phyloP scores from a whole-genome alignment of 305 asterid genomes.

The Fraxinus velutina region DNA sequence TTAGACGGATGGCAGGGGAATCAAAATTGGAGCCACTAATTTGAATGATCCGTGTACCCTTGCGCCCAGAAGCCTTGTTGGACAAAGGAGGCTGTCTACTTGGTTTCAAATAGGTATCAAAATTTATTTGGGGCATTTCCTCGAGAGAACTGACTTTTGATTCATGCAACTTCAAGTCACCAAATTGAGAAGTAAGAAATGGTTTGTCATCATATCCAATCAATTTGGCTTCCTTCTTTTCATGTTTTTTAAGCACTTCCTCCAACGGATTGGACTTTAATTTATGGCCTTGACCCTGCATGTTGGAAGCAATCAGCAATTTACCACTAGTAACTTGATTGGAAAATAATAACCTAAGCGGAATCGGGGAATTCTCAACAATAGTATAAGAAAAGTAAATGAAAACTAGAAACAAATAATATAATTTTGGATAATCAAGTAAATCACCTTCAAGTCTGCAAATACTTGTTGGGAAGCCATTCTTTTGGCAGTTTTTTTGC shows the following conservation, averaged over 20 bases:
- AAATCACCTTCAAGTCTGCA: slow-evolving; percentile 58
- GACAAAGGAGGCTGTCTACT: slow-evolving; percentile 16
- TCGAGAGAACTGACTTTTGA: slow-evolving; percentile 31
- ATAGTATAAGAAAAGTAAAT: not conserved
- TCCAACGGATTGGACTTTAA: slow-evolving; percentile 53
- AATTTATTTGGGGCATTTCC: slow-evolving; percentile 27
- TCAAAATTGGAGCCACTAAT: slow-evolving; percentile 25
- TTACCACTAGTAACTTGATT: not conserved
- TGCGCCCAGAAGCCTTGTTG: slow-evolving; percentile 29
- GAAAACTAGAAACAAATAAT: slow-evolving; percentile 2
- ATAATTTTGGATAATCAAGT: not conserved
- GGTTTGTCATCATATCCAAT: slow-evolving; percentile 77
- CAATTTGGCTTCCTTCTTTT: slow-evolving; percentile 54
- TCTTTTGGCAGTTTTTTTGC: slow-evolving; percentile 56
- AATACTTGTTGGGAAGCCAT: slow-evolving; percentile 50
- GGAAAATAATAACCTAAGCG: not conserved
- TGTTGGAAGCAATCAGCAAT: slow-evolving; percentile 21
- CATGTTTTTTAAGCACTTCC: slow-evolving; percentile 52
- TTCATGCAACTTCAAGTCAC: slow-evolving; percentile 29
- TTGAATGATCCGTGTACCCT: slow-evolving; percentile 22
- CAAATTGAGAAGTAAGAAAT: slow-evolving; percentile 24
- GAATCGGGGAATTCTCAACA: not conserved
- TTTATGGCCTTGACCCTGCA: slow-evolving; percentile 71
- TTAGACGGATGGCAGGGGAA: slow-evolving; percentile 16
- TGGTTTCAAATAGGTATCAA: slow-evolving; percentile 26